Base-by-base conservation (phyloP, 352 stramenopile species). In the Aphanomyces euteiches region DNA sequence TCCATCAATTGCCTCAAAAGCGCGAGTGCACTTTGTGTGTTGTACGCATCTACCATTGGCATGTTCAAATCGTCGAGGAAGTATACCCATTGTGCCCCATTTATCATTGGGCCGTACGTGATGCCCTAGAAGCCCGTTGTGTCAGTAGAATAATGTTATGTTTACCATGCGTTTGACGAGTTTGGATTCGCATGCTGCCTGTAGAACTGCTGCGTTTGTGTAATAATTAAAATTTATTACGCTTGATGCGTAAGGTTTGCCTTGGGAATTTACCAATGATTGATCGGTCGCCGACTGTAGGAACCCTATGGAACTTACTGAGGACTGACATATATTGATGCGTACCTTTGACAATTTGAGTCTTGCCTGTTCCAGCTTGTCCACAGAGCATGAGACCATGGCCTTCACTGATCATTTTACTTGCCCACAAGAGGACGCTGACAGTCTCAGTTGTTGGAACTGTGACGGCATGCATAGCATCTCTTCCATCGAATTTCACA, bases 61-160 rank as follows among this genome's bases (percentile, higher is more conserved):
- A 99, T 74, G 67, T 98, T 98, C 43, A 99, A 70, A 69, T 99
- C 96, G 71, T 99, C 96, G 7, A 98, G 74, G 73, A 98, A 98
- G 74, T 98, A 98, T 38, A 98, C 81, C 28, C 98, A 77, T 40
- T 94, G 82, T 19, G 67, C 69, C n/a, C 86, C 77, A 36, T 91
- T 92, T 13, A 79, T 71, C 2, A 74, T 83, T 4, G 90, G 90
- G 3, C 90, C 90, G 72, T 90, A 97, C 3, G 81, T 95, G 7
- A 75, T 75, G 0, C 83, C 86, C 54, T 61, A 61, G 10, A 91
- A 80, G 59, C 84, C 83, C 67, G 89, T 90, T 40, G 77, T 40
- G 54, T 58, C 8, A 61, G 21, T 39, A 7, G 17, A 58, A 58
- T 3, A 58, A 36, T 1, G 13, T 92, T 38, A 80, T 81, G 57